phyloP scores from a whole-genome alignment of 108 stramenopile genomes.

The Nitzschia palea region DNA sequence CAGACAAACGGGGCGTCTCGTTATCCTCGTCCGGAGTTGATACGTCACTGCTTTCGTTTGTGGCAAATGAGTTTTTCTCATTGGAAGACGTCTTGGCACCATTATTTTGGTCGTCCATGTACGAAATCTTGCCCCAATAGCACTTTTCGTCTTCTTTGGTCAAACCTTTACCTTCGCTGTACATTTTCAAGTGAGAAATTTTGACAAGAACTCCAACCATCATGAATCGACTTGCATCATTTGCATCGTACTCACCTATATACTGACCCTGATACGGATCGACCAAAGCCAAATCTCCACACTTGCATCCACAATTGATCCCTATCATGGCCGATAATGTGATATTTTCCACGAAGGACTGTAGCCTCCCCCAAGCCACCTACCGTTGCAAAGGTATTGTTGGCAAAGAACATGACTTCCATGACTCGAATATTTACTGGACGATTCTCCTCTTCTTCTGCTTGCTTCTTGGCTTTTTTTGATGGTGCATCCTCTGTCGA shows the following conservation, averaged over 20 bases:
- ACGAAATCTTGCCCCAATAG: conserved; percentile 74
- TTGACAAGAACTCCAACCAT: too few species aligned
- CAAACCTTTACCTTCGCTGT: conserved; percentile 66
- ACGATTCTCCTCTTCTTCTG: conserved; percentile 53
- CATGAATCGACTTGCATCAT: too few species aligned
- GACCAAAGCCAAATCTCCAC: conserved; percentile 80
- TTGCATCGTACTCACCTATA: conserved; percentile 61
- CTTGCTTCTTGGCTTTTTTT: conserved; percentile 38
- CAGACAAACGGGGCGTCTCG: conserved; percentile 23
- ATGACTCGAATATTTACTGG: conserved; percentile 51
- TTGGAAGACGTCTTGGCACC: conserved; percentile 27
- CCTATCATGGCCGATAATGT: conserved; percentile 63
- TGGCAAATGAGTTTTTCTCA: too few species aligned
- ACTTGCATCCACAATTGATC: conserved; percentile 88
- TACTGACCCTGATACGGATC: conserved; percentile 74
- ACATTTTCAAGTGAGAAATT: too few species aligned
- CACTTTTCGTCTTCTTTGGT: conserved; percentile 71
- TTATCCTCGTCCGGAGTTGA: background rate
- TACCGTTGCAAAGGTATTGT: conserved; percentile 77
- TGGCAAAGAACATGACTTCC: conserved; percentile 68
- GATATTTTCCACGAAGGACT: conserved; percentile 75
- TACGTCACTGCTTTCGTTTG: conserved; percentile 14
- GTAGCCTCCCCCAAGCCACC: conserved; percentile 64
- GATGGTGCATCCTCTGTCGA: conserved; percentile 42
- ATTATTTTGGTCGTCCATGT: conserved; percentile 27